These are phyloP conservation scores for Pythium utonaiense DNA, from an alignment of 352 stramenopile genomes.

Conservation along the genomic window DNA sequence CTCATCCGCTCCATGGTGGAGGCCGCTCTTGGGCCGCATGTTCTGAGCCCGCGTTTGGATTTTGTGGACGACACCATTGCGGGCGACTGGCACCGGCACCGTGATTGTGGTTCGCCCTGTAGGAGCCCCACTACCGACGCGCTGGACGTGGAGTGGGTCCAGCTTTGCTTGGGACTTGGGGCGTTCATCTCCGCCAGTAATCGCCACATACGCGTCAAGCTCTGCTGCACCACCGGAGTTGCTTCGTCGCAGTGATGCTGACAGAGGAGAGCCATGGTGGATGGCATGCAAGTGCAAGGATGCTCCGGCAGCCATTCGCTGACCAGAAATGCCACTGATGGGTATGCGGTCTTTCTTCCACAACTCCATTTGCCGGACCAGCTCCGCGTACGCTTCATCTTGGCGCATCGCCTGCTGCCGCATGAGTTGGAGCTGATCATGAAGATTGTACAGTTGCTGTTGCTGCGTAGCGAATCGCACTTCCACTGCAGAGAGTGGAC, in stretches of 20 bases:
- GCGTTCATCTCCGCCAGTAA: slow-evolving; percentile 27
- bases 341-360: slow-evolving; percentile 31
- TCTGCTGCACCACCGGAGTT: slow-evolving; percentile 10
- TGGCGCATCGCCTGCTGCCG: slow-evolving; percentile 34
- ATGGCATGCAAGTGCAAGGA: neutral
- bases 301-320: slow-evolving; percentile 20
- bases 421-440: slow-evolving; percentile 38
- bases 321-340: slow-evolving; percentile 25
- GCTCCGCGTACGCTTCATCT: slow-evolving; percentile 36
- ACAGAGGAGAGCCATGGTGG: slow-evolving; percentile 12
- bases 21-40: slow-evolving; percentile 46
- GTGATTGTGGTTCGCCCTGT: slow-evolving; percentile 12
- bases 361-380: slow-evolving; percentile 37
- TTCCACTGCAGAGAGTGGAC: neutral
- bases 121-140: slow-evolving; percentile 23
- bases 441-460: slow-evolving; percentile 21
- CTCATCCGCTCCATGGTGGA: neutral
- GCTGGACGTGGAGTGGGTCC: slow-evolving; percentile 51
- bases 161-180: slow-evolving; percentile 57
- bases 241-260: slow-evolving; percentile 12
- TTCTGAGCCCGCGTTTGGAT: slow-evolving; percentile 57
- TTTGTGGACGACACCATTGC: slow-evolving; percentile 32
- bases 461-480: slow-evolving; percentile 21
- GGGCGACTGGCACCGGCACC: slow-evolving; percentile 13
- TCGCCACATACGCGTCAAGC: slow-evolving; percentile 23